These are phyloP conservation scores for Globisporangium barbulae DNA, from an alignment of 352 stramenopile genomes.

Conservation along the genomic window DNA sequence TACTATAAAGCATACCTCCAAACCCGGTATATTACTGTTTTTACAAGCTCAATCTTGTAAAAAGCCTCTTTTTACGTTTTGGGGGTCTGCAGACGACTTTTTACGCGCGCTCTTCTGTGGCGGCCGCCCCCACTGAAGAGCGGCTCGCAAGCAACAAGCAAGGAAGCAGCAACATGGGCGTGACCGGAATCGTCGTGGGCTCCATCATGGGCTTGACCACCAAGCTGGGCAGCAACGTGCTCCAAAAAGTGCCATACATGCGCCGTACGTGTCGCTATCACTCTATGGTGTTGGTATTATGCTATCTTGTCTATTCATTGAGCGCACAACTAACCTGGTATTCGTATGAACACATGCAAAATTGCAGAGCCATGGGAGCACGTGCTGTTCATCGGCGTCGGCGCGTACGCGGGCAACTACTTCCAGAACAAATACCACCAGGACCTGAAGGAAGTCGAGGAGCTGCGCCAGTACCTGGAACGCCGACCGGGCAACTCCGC, in stretches of 20 bases:
- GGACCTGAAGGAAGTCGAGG: conserved; percentile 72
- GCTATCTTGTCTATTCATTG: not conserved
- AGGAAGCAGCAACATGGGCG: conserved; percentile 46
- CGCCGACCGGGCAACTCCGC: conserved; percentile 42
- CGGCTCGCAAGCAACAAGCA: conserved; percentile 3
- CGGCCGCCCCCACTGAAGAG: not conserved
- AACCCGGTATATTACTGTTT: not conserved
- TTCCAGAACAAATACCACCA: conserved; percentile 76
- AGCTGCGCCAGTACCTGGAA: conserved; percentile 71
- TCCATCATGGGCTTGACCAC: conserved; percentile 76
- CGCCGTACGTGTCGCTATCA: conserved; percentile 46
- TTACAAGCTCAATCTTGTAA: not conserved
- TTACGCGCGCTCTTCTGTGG: conserved; percentile 9
- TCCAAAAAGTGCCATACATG: conserved; percentile 84
- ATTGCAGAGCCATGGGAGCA: conserved; percentile 77
- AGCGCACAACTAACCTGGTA: not conserved
- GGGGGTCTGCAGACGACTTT: not conserved
- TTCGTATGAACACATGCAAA: no score
- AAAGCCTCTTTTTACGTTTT: conserved; percentile 1
- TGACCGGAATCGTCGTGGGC: conserved; percentile 64
- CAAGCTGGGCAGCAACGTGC: conserved; percentile 78
- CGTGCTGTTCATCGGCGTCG: conserved; percentile 64
- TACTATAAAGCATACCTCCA: no score
- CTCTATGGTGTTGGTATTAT: not conserved
- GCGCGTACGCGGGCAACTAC: conserved; percentile 54